Evolutionary conservation across 179 eudicot species (phyloP).

Genomic region (Patellifolia procumbens): DNA sequence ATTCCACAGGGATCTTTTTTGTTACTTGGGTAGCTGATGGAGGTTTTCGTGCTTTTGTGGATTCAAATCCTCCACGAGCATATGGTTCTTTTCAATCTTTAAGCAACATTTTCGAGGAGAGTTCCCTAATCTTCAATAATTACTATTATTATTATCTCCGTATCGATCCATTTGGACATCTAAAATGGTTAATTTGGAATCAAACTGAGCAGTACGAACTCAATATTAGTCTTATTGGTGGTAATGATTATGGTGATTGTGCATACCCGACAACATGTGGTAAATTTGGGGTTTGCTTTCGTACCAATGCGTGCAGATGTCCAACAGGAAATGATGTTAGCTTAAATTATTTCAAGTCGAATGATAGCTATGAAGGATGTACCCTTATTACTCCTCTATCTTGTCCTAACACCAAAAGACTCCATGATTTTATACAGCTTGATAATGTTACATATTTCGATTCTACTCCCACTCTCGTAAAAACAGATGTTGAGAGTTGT

Average conservation of each 20-base stretch:
- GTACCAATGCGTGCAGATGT: background rate
- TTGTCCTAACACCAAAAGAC: background rate
- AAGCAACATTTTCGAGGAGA: background rate
- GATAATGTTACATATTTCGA: background rate
- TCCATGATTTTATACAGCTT: background rate
- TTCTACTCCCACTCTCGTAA: background rate
- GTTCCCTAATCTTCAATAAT: background rate
- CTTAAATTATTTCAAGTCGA: background rate
- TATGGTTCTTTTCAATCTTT: background rate
- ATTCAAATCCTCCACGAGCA: background rate
- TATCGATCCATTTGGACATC: slow-evolving; percentile 1
- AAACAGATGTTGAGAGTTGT: slow-evolving; percentile 14
- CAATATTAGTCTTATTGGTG: too few relatives aligned
- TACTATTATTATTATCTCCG: background rate
- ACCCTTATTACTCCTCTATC: background rate
- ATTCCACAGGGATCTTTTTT: background rate
- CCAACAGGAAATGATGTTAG: background rate
- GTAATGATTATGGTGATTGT: background rate
- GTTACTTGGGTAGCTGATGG: background rate
- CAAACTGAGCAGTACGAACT: too few relatives aligned
- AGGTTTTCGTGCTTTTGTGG: background rate
- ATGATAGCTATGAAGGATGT: background rate
- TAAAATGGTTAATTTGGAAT: background rate
- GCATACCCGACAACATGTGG: slow-evolving; percentile 4
- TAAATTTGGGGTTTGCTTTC: slow-evolving; percentile 10